Evolutionary conservation across 2,329 filamentous ascomycete species (phyloP), one percentile per base, ranked within the genome.

Genomic region (Neofusicoccum parvum): DNA sequence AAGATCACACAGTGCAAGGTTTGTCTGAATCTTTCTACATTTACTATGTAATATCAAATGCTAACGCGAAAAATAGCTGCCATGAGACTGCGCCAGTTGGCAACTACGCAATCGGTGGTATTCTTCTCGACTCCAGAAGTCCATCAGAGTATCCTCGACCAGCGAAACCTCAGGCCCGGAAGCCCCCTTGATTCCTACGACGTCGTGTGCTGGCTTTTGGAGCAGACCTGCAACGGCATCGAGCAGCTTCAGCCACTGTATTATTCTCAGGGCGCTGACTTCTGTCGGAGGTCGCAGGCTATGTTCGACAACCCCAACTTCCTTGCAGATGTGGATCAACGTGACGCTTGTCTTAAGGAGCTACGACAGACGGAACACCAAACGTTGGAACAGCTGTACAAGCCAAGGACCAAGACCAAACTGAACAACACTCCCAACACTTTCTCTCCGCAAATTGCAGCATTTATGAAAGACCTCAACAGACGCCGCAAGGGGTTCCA

Each of bases 1-100:
- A 90, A 66, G 87, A 89, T 64, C 81, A 85, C 9, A 82, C 84
- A 0, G 86, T 88, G 0, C 87, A 90, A 81, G 85, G 85, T 85
- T 74, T 66, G 71, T 67, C n/a, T 20, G 11, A 34, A 32, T 23
- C 1, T 14, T 27, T 17, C 17, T 14, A 2, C 17, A n/a, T 43
- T 7, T 49, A 5, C 2, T 50, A 5, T 1, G 6, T 14, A 3
- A 32, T 7, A 32, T 32, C 27, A 32, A 32, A 32, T 7, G n/a
- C n/a, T 69, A 11, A 66, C 48, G 27, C 27, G 5, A 12, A 62
- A 20, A 45, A 17, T 64, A 86, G 88, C 88, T 62, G 87, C 88
- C 0, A 90, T 91, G 88, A 78, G 88, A 66, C 74, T 91, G 0
- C 81, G 89, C 1, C 84, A 89, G 51, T 77, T 64, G 7, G 50